Evolutionary conservation across 208 protist genomes (phyloP).

Genomic region (Trichomonas vaginalis): DNA sequence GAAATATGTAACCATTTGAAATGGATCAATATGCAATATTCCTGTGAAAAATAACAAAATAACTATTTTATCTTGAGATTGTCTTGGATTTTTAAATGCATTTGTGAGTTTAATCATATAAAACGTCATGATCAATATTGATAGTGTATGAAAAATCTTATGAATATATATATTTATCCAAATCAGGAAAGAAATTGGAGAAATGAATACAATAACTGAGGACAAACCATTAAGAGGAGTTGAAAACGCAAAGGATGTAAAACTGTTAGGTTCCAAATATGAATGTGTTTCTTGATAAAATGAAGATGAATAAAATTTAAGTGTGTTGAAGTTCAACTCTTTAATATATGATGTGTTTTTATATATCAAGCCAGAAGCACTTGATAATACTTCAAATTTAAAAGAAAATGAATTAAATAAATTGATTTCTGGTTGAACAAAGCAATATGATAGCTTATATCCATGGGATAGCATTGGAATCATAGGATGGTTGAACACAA

Average conservation of each 20-base stretch:
- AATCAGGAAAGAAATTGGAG: background rate
- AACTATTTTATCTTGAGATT: background rate
- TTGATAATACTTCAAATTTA: background rate
- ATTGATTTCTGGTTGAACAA: background rate
- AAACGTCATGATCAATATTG: background rate
- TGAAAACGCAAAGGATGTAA: background rate
- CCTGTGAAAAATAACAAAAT: background rate
- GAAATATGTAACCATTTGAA: background rate
- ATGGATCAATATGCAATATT: background rate
- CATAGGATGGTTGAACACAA: background rate
- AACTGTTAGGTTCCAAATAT: background rate
- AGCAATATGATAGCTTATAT: background rate
- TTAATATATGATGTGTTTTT: background rate
- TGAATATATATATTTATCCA: background rate
- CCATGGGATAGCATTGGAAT: background rate
- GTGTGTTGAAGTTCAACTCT: background rate
- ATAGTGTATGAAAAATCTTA: background rate
- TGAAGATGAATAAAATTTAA: background rate
- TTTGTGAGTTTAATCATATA: background rate
- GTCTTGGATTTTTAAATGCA: background rate
- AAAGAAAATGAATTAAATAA: background rate
- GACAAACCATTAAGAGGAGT: background rate
- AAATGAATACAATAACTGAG: background rate
- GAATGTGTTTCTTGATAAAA: background rate
- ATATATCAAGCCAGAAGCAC: background rate